A percentile compares a stretch with the other conserved stretches of the same genome.
Conservation (phyloP, 2,329 filamentous ascomycete genomes). For the Pestalotiopsis sp. region DNA sequence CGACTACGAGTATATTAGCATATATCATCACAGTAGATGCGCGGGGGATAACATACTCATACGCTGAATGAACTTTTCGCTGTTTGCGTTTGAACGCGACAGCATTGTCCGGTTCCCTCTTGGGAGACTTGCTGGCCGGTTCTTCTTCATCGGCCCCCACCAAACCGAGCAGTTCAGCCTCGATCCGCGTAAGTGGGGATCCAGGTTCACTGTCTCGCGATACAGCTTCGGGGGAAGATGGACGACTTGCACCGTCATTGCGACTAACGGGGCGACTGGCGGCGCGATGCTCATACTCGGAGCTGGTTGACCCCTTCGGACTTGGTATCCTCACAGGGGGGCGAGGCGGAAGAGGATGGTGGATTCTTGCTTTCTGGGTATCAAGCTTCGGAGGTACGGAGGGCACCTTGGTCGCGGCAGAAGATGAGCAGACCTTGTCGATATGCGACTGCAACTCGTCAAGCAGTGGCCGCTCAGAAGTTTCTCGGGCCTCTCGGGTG, state of each 20-base stretch:
- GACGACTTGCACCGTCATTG: conserved; percentile 18
- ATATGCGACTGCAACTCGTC: conserved; percentile 5
- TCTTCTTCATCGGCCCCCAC: conserved; percentile 21
- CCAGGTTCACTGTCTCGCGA: conserved; percentile 15
- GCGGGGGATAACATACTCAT: conserved; percentile 6
- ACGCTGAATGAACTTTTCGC: conserved; percentile 11
- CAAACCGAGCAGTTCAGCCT: conserved; percentile 31
- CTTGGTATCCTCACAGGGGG: neutral
- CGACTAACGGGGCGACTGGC: conserved; percentile 11
- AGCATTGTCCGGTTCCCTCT: neutral
- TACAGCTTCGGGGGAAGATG: conserved; percentile 19
- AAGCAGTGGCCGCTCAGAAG: neutral
- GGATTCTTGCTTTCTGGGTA: neutral
- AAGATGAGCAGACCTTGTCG: neutral
- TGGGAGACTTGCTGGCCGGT: conserved; percentile 20
- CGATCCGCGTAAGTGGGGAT: conserved; percentile 31
- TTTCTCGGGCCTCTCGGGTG: neutral
- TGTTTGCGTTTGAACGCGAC: conserved; percentile 1
- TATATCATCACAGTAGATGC: neutral
- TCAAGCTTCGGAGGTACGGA: neutral
- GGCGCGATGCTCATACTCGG: neutral
- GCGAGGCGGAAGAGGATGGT: neutral
- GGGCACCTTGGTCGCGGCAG: neutral
- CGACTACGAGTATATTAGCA: conserved; percentile 6
- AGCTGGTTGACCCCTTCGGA: conserved; percentile 13